Percentiles rank a stretch among this genome's conserved stretches.
Conservation (phyloP, 495 filamentous ascomycete genomes). For the Tricharina praecox region DNA sequence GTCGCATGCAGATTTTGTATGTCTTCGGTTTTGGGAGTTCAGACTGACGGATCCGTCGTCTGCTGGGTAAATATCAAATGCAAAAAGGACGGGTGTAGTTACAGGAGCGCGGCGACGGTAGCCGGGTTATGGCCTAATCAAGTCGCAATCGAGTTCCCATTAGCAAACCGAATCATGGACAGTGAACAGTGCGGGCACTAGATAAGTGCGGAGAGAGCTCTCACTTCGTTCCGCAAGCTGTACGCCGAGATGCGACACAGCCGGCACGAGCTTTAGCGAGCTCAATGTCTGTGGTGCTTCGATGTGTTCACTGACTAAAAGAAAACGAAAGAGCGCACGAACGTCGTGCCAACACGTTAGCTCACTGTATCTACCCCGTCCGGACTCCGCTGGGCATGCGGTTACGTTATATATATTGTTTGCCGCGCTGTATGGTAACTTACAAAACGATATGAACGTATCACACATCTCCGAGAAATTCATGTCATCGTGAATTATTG, state of each 20-base stretch:
- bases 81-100: background rate
- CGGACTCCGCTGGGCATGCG: too few relatives aligned
- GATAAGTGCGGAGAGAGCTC: background rate
- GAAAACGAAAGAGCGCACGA: too few relatives aligned
- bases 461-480: constrained; percentile 22
- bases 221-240: background rate
- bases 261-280: background rate
- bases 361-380: too few relatives aligned
- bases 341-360: too few relatives aligned
- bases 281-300: background rate
- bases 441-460: constrained; percentile 20
- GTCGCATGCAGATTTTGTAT: too few relatives aligned
- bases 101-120: constrained; percentile 21
- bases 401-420: too few relatives aligned
- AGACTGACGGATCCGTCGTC: too few relatives aligned
- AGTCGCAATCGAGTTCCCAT: constrained; percentile 6
- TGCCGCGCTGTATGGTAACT: too few relatives aligned
- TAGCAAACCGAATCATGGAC: background rate
- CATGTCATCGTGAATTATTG: constrained; percentile 23
- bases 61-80: too few relatives aligned
- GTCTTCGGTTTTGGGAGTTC: too few relatives aligned
- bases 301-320: background rate
- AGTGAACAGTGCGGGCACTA: background rate
- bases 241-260: background rate
- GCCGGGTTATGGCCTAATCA: constrained; percentile 21